These are phyloP conservation scores for Fraxinus paxiana DNA, from an alignment of 305 asterid species.

Conservation along the genomic window DNA sequence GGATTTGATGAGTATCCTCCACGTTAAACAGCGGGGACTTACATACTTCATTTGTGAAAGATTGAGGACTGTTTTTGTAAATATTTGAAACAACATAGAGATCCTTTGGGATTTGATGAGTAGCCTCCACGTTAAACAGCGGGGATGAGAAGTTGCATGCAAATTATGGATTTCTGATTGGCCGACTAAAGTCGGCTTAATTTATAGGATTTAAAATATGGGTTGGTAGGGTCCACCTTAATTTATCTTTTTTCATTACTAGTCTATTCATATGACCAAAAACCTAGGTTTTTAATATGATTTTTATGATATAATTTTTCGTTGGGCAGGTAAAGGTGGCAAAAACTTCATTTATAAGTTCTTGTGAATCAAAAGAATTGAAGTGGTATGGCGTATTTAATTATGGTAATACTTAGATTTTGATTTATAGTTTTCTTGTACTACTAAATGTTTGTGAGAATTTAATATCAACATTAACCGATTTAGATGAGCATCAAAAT, in stretches of 20 bases:
- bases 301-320: background rate
- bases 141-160: slow-evolving; percentile 17
- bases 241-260: background rate
- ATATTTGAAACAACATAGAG: background rate
- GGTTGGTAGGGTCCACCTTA: slow-evolving; percentile 12
- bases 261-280: background rate
- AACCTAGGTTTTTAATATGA: background rate
- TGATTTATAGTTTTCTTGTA: background rate
- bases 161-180: slow-evolving; percentile 19
- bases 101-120: background rate
- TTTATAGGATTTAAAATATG: background rate
- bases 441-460: background rate
- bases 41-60: background rate
- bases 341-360: background rate
- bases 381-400: background rate
- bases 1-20: slow-evolving; percentile 7
- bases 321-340: background rate
- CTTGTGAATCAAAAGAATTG: background rate
- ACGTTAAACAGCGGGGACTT: background rate
- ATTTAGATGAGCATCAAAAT: background rate
- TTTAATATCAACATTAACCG: background rate
- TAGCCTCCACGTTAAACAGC: slow-evolving; percentile 16
- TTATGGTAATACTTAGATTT: background rate
- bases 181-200: slow-evolving; percentile 37
- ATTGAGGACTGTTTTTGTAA: background rate